Evolutionary conservation across 192 early-diverging fungal species (phyloP).

Genomic region (Podila epigama): DNA sequence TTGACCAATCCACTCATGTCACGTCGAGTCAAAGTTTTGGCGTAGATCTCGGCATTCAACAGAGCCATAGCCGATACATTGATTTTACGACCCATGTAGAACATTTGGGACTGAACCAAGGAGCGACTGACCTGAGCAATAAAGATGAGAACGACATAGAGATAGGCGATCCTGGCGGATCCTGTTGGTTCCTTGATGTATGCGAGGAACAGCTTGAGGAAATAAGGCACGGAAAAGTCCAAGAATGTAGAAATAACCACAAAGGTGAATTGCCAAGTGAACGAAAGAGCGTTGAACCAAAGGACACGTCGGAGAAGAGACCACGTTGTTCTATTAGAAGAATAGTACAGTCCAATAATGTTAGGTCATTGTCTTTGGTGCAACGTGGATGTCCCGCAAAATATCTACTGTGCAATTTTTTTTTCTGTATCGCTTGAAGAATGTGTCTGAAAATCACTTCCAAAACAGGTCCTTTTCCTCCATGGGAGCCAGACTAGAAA

Average conservation of each 20-base stretch:
- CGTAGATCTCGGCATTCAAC: slow-evolving; percentile 67
- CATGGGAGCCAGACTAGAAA: not conserved
- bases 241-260: slow-evolving; percentile 64
- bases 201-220: slow-evolving; percentile 62
- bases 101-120: slow-evolving; percentile 49
- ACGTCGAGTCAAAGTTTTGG: slow-evolving; percentile 64
- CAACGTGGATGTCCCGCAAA: too few species aligned
- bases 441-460: too few species aligned
- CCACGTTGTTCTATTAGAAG: not conserved
- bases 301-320: slow-evolving; percentile 38
- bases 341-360: not conserved
- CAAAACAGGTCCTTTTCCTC: not conserved
- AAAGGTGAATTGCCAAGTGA: slow-evolving; percentile 67
- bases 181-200: slow-evolving; percentile 61
- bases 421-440: too few species aligned
- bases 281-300: slow-evolving; percentile 35
- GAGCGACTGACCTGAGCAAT: slow-evolving; percentile 47
- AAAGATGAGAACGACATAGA: slow-evolving; percentile 49
- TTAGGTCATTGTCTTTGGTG: not conserved
- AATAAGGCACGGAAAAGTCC: slow-evolving; percentile 60
- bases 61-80: slow-evolving; percentile 59
- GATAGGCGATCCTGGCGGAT: slow-evolving; percentile 48
- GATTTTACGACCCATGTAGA: slow-evolving; percentile 57
- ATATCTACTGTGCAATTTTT: too few species aligned
- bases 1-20: slow-evolving; percentile 54